Conservation (phyloP, 2,329 filamentous ascomycete species). For the Fusarium pseudonygamai region DNA sequence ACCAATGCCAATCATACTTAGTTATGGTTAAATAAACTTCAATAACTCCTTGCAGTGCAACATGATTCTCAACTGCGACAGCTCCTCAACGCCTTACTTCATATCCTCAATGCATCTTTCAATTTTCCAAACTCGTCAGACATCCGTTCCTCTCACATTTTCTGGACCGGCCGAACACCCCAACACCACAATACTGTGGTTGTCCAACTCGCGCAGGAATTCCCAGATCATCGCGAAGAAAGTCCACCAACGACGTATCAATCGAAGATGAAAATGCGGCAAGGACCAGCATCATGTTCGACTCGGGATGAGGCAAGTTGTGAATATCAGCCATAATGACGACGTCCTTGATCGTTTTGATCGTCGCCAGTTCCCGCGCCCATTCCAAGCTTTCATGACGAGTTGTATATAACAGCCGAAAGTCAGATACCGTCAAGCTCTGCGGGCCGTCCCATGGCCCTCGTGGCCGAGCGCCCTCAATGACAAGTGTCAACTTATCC, state of each 20-base stretch:
- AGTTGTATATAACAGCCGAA: slow-evolving; percentile 56
- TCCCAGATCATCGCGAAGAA: slow-evolving; percentile 50
- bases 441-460: slow-evolving; percentile 59
- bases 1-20: slow-evolving; percentile 3
- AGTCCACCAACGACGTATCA: slow-evolving; percentile 64
- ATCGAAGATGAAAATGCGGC: slow-evolving; percentile 69
- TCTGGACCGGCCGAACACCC: slow-evolving; percentile 38
- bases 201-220: slow-evolving; percentile 40
- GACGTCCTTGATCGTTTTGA: slow-evolving; percentile 60
- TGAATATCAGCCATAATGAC: slow-evolving; percentile 64
- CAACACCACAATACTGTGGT: slow-evolving; percentile 35
- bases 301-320: slow-evolving; percentile 61
- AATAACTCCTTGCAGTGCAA: slow-evolving; percentile 16
- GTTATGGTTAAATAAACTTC: background rate
- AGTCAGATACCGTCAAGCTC: slow-evolving; percentile 56
- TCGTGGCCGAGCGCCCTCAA: slow-evolving; percentile 66
- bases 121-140: slow-evolving; percentile 18
- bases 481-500: slow-evolving; percentile 57
- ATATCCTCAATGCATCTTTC: background rate
- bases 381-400: slow-evolving; percentile 64
- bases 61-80: background rate
- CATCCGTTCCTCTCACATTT: slow-evolving; percentile 40
- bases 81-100: background rate
- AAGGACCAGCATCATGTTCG: slow-evolving; percentile 65
- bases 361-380: slow-evolving; percentile 62